These are phyloP conservation scores for Alternaria rosae DNA, from an alignment of 2,329 filamentous ascomycete species.

Conservation along the genomic window DNA sequence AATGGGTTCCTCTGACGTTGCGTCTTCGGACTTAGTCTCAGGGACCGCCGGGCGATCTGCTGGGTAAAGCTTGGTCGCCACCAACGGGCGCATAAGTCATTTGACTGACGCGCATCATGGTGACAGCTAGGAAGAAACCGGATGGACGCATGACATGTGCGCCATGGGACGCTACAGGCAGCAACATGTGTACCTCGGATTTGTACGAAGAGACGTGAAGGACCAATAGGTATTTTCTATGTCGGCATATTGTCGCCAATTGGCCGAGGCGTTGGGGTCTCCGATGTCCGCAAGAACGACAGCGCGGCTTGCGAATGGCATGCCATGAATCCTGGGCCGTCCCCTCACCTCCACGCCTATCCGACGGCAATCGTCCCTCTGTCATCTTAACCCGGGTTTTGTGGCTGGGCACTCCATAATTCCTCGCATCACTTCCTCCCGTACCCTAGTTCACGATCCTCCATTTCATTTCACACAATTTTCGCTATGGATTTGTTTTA, in stretches of 20 bases:
- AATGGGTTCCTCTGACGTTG: slow-evolving; percentile 17
- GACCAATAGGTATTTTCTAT: not conserved
- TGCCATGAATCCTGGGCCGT: slow-evolving; percentile 6
- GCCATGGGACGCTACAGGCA: slow-evolving; percentile 1
- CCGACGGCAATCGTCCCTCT: slow-evolving; percentile 5
- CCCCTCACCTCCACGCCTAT: slow-evolving; percentile 14
- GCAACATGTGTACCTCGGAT: not conserved
- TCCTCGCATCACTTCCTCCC: not conserved
- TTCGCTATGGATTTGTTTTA: slow-evolving; percentile 32
- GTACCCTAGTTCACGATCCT: not conserved
- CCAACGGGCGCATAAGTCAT: slow-evolving; percentile 11
- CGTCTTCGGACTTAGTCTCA: slow-evolving; percentile 12
- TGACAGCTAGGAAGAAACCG: slow-evolving; percentile 16
- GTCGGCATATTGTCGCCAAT: not conserved
- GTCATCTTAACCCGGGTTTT: not conserved
- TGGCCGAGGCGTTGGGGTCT: slow-evolving; percentile 14
- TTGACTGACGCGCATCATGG: slow-evolving; percentile 2
- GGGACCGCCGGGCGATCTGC: slow-evolving; percentile 22
- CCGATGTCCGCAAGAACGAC: slow-evolving; percentile 15
- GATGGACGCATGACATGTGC: not conserved
- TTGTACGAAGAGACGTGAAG: not conserved
- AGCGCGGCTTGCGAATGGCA: slow-evolving; percentile 6
- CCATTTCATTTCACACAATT: not conserved
- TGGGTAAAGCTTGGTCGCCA: slow-evolving; percentile 26
- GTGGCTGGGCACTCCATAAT: not conserved